Conservation (phyloP, 352 stramenopile genomes). For the Phytophthora hibernalis region DNA sequence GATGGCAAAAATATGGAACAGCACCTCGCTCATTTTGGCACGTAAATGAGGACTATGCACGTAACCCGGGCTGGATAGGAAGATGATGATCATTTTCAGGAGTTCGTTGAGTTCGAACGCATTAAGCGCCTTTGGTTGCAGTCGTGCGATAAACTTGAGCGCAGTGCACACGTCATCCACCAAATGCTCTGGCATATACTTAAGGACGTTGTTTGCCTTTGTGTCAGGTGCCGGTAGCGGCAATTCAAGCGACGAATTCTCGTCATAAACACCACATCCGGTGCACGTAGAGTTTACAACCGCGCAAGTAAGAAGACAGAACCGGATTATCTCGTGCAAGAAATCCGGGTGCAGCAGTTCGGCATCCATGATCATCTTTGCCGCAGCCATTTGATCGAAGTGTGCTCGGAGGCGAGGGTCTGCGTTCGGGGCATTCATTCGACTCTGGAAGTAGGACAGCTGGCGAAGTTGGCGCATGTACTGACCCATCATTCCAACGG, state of each 20-base stretch:
- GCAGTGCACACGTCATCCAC: constrained; percentile 95
- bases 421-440: constrained; percentile 70
- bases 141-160: constrained; percentile 91
- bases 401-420: constrained; percentile 77
- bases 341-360: constrained; percentile 83
- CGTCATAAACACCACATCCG: constrained; percentile 24
- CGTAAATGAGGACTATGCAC: constrained; percentile 93
- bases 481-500: constrained; percentile 84
- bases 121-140: constrained; percentile 87
- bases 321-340: constrained; percentile 78
- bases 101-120: constrained; percentile 89
- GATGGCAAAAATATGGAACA: constrained; percentile 95
- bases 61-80: constrained; percentile 89
- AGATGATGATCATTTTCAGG: constrained; percentile 91
- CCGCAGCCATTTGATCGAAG: constrained; percentile 72
- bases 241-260: constrained; percentile 32
- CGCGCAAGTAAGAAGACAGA: constrained; percentile 69
- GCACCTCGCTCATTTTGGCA: constrained; percentile 96
- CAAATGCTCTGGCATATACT: constrained; percentile 94
- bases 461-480: constrained; percentile 92
- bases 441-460: constrained; percentile 88
- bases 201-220: constrained; percentile 52
- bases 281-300: constrained; percentile 71
- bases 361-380: constrained; percentile 85
- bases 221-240: constrained; percentile 48